Base-by-base conservation (phyloP, 2,329 filamentous ascomycete species). In the Coniochaeta sp. region DNA sequence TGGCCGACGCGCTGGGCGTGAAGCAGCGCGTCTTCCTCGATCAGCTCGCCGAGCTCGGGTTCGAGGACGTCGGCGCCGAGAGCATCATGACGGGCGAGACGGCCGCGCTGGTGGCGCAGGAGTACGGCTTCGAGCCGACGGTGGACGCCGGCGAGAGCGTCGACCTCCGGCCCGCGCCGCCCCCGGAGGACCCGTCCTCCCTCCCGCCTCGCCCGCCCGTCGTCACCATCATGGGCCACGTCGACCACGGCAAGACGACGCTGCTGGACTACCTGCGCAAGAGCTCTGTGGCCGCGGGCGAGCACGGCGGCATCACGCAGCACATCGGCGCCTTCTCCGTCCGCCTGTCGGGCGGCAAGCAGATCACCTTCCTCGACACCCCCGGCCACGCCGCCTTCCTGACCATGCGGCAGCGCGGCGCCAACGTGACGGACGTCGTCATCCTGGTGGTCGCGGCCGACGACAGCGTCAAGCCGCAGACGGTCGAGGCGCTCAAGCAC, bases 171-270 rank as follows among this genome's bases (percentile, higher is more conserved):
- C 82, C 89, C 26, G 84, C 87, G 12, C 88, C 91, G 1, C 77
- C 81, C 28, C 84, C 85, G 9, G 86, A 87, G 67, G 90, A 93
- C 71, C 82, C 79, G 56, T 85, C 89, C 0, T 67, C 73, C 16
- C 74, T 97, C 8, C 91, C 92, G 1, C 74, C 79, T 36, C 85
- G 96, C 17, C 93, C 95, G 8, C 96, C 95, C 0, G 91, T 99
- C 38, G 93, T 99, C 42, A 98, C 96, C 0, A 99, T 99, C 69
- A 99, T 99, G 96, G 95, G 95, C 2, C 95, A 99, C 65, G 95
- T 99, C 67, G 96, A 99, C 71, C 95, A 99, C 72, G 95, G 95
- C 59, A 99, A 99, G 78, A 99, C 95, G 0, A 99, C 96, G 0
- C 87, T 99, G 47, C 80, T 99, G 10, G 95, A 99, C 71, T 98